Percentiles rank a stretch among this genome's conserved stretches.
phyloP scores from a whole-genome alignment of 2,329 filamentous ascomycete genomes.

The Alternaria burnsii region DNA sequence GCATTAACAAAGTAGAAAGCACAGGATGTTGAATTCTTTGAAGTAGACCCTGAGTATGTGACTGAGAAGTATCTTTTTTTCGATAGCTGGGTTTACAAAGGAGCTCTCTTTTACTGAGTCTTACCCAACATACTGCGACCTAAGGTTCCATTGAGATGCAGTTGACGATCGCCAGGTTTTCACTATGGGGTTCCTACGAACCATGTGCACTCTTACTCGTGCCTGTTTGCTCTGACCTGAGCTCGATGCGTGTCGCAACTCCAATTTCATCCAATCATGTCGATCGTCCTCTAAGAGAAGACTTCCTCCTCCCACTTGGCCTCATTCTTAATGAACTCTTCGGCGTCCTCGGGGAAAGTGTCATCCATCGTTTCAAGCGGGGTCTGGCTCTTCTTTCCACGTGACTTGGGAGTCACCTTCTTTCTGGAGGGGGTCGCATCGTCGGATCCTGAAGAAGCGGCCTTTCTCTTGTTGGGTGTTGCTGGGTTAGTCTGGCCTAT shows the following conservation, averaged over 20 bases:
- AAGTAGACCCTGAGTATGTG: neutral
- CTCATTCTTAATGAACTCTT: slow-evolving; percentile 25
- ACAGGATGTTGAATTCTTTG: neutral
- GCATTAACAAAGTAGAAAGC: neutral
- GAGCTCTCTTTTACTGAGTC: too few relatives aligned
- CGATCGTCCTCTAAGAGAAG: neutral
- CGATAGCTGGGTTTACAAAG: too few relatives aligned
- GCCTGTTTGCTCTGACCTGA: neutral
- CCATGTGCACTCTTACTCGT: neutral
- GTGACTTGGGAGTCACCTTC: slow-evolving; percentile 25
- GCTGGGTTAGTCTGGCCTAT: slow-evolving; percentile 16
- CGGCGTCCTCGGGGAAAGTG: slow-evolving; percentile 17
- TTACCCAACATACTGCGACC: neutral
- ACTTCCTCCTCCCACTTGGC: slow-evolving; percentile 13
- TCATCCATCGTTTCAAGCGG: neutral
- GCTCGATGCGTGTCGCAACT: neutral
- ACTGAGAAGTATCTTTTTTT: too few relatives aligned
- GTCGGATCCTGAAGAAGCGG: slow-evolving; percentile 6
- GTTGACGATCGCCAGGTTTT: neutral
- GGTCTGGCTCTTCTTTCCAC: slow-evolving; percentile 19
- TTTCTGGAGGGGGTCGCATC: slow-evolving; percentile 31
- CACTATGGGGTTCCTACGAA: neutral
- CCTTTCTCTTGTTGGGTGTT: slow-evolving; percentile 19
- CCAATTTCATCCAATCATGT: neutral
- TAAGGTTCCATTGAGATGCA: neutral